Conservation (phyloP, 805 yeast species). For the Teunomyces aglyptinius region DNA sequence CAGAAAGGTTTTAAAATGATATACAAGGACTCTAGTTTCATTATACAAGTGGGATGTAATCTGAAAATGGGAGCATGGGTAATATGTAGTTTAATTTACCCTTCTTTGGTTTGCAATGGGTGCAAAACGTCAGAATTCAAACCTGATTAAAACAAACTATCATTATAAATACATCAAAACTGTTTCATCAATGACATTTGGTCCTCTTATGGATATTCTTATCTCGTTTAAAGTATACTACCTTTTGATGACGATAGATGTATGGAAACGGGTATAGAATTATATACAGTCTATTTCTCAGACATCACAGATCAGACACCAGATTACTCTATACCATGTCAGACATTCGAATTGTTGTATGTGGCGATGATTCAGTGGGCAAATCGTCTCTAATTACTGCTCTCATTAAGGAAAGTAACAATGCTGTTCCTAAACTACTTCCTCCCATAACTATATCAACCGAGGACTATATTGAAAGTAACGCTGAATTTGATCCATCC, state of each 20-base stretch:
- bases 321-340: background rate
- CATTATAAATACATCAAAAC: too few species aligned
- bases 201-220: too few species aligned
- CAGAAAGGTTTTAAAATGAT: background rate
- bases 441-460: conserved; percentile 83
- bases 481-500: conserved; percentile 12
- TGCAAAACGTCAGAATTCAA: too few species aligned
- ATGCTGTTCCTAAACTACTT: conserved; percentile 60
- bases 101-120: too few species aligned
- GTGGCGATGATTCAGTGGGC: conserved; percentile 94
- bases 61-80: too few species aligned
- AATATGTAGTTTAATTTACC: too few species aligned
- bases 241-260: too few species aligned
- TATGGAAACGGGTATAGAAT: background rate
- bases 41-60: too few species aligned
- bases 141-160: too few species aligned
- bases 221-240: too few species aligned
- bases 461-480: conserved; percentile 51
- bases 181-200: too few species aligned
- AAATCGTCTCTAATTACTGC: conserved; percentile 78
- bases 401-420: conserved; percentile 65
- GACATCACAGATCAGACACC: background rate
- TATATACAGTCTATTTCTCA: conserved; percentile 1
- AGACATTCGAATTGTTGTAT: conserved; percentile 72
- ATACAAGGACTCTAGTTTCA: background rate